Conservation (phyloP, 2,329 filamentous ascomycete species). For the Colletotrichum tofieldiae region DNA sequence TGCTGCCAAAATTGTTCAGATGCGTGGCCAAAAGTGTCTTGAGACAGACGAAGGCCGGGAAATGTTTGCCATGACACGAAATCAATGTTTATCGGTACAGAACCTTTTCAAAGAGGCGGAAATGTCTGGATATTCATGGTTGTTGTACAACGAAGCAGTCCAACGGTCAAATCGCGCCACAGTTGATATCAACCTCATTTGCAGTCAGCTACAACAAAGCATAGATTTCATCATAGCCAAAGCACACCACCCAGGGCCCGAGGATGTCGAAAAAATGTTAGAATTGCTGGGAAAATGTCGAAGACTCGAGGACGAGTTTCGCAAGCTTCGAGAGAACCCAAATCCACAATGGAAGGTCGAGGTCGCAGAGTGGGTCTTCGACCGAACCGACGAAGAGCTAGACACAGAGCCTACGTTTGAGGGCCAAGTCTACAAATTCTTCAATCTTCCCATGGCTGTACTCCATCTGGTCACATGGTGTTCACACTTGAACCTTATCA, state of each 20-base stretch:
- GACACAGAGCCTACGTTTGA: conserved; percentile 37
- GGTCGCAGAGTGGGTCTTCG: conserved; percentile 35
- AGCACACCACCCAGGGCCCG: conserved; percentile 16
- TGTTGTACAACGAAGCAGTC: conserved; percentile 40
- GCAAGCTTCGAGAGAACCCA: conserved; percentile 26
- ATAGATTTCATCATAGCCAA: conserved; percentile 34
- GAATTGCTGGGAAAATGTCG: conserved; percentile 32
- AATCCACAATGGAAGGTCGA: conserved; percentile 36
- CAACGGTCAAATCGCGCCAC: conserved; percentile 37
- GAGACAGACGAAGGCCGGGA: conserved; percentile 43
- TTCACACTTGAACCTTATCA: conserved; percentile 44
- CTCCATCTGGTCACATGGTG: conserved; percentile 43
- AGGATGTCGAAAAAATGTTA: conserved; percentile 23
- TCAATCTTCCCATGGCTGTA: conserved; percentile 43
- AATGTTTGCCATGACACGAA: conserved; percentile 46
- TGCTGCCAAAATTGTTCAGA: conserved; percentile 44
- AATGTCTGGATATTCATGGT: conserved; percentile 42
- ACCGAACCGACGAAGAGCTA: conserved; percentile 41
- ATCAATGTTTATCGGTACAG: conserved; percentile 44
- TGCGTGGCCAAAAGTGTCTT: conserved; percentile 40
- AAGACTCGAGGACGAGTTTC: conserved; percentile 32
- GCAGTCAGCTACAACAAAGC: conserved; percentile 42
- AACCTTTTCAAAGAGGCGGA: conserved; percentile 42
- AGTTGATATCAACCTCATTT: conserved; percentile 41
- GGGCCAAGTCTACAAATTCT: conserved; percentile 45